These are phyloP conservation scores for Neoboletus subvelutipes DNA, from an alignment of 768 basidiomycete species.

Conservation along the genomic window DNA sequence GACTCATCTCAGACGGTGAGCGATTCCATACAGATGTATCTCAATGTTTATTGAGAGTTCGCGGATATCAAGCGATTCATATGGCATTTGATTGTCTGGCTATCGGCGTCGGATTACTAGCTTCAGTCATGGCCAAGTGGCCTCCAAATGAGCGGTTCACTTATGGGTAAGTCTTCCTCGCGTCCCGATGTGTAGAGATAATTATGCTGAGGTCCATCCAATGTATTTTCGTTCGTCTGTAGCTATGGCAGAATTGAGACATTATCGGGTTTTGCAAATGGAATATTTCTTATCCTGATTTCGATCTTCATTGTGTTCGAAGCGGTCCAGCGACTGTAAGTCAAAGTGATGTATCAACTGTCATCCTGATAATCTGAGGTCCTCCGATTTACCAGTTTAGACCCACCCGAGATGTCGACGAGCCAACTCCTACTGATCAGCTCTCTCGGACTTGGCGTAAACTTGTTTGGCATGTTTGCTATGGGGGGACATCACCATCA, in stretches of 20 bases:
- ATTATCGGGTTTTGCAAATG: conserved; percentile 96
- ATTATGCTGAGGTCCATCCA: background rate
- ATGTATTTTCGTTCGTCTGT: background rate
- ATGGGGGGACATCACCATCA: conserved; percentile 93
- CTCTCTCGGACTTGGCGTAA: conserved; percentile 85
- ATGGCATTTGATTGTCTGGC: conserved; percentile 99
- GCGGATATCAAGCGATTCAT: conserved; percentile 75
- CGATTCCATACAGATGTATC: background rate
- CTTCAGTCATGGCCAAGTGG: conserved; percentile 98
- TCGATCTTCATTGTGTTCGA: conserved; percentile 99
- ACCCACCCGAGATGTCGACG: conserved; percentile 98
- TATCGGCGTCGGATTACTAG: conserved; percentile 91
- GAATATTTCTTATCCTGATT: conserved; percentile 89
- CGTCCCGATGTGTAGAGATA: background rate
- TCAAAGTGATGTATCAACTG: conserved; percentile 24
- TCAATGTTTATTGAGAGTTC: conserved; percentile 4
- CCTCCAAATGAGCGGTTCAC: conserved; percentile 92
- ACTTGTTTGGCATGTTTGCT: conserved; percentile 98
- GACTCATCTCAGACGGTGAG: conserved; percentile 94
- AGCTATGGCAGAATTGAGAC: conserved; percentile 97
- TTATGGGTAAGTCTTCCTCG: conserved; percentile 66
- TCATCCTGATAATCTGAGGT: background rate
- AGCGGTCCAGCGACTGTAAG: conserved; percentile 88
- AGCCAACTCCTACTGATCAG: conserved; percentile 89
- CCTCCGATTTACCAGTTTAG: conserved; percentile 49